phyloP scores from a whole-genome alignment of 2,329 filamentous ascomycete genomes.

The Ascochyta clinopodiicola region DNA sequence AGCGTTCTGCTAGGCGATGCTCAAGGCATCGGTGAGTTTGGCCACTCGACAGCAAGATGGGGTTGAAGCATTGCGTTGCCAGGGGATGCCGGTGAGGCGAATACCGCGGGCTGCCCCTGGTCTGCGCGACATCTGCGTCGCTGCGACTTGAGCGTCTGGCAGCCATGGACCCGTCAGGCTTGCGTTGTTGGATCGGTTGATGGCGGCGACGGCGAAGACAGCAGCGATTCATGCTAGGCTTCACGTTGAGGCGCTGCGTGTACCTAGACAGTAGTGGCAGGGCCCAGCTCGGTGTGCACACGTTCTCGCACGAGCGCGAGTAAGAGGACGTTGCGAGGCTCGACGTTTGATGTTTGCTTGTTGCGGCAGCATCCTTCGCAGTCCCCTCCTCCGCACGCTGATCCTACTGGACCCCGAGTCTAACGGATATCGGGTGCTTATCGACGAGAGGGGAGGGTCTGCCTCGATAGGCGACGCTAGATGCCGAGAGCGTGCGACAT shows the following conservation, averaged over 20 bases:
- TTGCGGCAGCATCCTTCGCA: conserved; percentile 25
- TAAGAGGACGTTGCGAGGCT: conserved; percentile 5
- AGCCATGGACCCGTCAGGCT: conserved; percentile 19
- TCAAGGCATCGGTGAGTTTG: conserved; percentile 39
- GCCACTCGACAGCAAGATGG: conserved; percentile 25
- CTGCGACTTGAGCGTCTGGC: conserved; percentile 9
- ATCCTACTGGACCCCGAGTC: conserved; percentile 25
- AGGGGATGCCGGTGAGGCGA: conserved; percentile 33
- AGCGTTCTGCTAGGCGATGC: conserved; percentile 21
- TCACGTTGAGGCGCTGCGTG: conserved; percentile 5
- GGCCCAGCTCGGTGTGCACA: not conserved
- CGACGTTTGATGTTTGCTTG: conserved; percentile 26
- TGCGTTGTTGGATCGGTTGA: conserved; percentile 30
- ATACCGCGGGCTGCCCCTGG: conserved; percentile 17
- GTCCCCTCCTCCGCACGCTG: conserved; percentile 29
- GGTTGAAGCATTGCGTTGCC: conserved; percentile 23
- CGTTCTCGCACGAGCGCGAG: not conserved
- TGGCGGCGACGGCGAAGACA: conserved; percentile 14
- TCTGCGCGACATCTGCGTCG: not conserved
- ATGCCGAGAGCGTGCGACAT: conserved; percentile 18
- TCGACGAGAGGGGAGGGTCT: conserved; percentile 34
- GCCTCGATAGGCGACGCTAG: conserved; percentile 32
- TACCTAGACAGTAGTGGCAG: not conserved
- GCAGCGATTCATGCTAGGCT: conserved; percentile 13
- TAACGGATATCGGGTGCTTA: conserved; percentile 40